Conservation (phyloP, 2,329 filamentous ascomycete genomes). For the Neurospora crassa region DNA sequence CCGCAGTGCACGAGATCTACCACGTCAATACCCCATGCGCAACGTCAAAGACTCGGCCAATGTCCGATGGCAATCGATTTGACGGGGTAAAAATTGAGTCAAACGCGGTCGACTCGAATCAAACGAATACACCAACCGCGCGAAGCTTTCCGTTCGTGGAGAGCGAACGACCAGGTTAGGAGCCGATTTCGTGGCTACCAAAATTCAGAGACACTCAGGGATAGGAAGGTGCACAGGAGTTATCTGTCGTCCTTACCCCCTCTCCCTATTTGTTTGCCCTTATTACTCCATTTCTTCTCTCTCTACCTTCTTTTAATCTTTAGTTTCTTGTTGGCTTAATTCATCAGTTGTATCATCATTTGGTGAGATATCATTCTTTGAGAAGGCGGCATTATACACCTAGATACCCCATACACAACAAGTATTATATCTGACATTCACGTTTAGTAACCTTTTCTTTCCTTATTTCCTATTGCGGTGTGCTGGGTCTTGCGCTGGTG, state of each 20-base stretch:
- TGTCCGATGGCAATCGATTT: not conserved
- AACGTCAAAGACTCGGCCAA: not conserved
- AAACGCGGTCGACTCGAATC: not conserved
- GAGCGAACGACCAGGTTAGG: not conserved
- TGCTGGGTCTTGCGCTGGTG: not conserved
- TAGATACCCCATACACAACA: not conserved
- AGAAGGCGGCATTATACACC: not conserved
- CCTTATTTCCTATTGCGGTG: not conserved
- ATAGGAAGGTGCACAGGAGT: not conserved
- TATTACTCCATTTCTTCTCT: not conserved
- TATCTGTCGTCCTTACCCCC: not conserved
- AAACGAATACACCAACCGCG: not conserved
- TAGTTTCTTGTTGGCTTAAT: not conserved
- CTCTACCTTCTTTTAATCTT: not conserved
- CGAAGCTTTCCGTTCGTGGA: not conserved
- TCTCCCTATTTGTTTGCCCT: not conserved
- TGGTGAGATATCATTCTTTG: not conserved
- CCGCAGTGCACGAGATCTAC: not conserved
- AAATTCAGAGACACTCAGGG: not conserved
- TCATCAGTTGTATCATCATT: not conserved
- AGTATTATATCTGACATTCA: not conserved
- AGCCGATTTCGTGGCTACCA: not conserved
- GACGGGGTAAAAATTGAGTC: not conserved
- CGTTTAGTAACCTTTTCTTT: not conserved
- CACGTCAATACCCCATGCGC: not conserved